Evolutionary conservation across 2,329 filamentous ascomycete genomes (phyloP), one percentile per base, ranked within the genome.

Genomic region (Exophiala lecanii-corni): DNA sequence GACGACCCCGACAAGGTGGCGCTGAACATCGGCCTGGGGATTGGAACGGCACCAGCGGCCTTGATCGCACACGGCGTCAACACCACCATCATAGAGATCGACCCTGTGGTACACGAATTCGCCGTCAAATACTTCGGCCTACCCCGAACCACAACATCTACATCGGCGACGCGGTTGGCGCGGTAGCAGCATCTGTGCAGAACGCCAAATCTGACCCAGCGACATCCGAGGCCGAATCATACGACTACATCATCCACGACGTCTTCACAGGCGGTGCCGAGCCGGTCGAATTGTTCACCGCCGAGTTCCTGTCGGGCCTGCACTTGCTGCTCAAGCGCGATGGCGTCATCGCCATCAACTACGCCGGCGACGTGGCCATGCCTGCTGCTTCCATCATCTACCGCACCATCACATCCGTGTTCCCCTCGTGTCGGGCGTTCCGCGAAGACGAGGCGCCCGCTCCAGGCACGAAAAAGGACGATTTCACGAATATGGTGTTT

Each of bases 221-320:
- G n/a, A 58, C 65, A 38, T 55, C 66, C 19, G 56, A 68, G 43
- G 62, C 65, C 5, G 62, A 57, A 34, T 55, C 45, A 19, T 98
- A 84, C 62, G 84, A 96, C 67, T 97, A 95, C 69, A 92, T 98
- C 59, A 55, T 98, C 41, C 92, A 98, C 63, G 92, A 98, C 56
- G 92, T 98, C 17, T 98, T 98, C 63, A 98, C 92, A 1, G 92
- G 92, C 17, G 92, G 92, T 39, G 89, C 89, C 0, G 92, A 97
- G 63, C 92, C 92, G 1, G 79, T 89, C 2, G 73, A 82, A 5
- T 78, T 98, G 5, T 98, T 98, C 66, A 97, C 89, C 0, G 64
- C 81, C 4, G 84, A 92, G 55, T 97, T 98, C 58, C 67, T 98
- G 32, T 65, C 76, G 39, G 79, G 83, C 4, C 71, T 98, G 1